Evolutionary conservation across 257 asterid genomes (phyloP).

Genomic region (Ballota nigra): DNA sequence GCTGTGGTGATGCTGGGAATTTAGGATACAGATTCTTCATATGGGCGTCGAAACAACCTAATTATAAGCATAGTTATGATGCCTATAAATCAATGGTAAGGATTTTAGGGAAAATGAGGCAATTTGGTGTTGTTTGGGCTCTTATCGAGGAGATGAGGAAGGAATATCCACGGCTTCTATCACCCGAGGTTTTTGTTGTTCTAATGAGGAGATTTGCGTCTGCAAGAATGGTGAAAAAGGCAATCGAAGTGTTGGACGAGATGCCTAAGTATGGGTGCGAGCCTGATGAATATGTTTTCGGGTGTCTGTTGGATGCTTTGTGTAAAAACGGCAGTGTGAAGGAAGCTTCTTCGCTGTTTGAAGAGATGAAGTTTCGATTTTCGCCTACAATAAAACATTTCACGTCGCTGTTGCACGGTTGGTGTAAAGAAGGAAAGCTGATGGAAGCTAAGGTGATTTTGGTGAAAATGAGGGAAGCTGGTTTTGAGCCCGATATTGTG

Average conservation of each 20-base stretch:
- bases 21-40: constrained; percentile 79
- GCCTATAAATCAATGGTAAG: constrained; percentile 80
- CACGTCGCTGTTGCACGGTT: constrained; percentile 78
- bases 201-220: constrained; percentile 95
- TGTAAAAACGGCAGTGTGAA: constrained; percentile 86
- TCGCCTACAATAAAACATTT: constrained; percentile 73
- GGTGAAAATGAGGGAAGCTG: constrained; percentile 88
- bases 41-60: constrained; percentile 82
- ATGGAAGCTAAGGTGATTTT: constrained; percentile 81
- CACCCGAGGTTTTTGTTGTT: constrained; percentile 72
- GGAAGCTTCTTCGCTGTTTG: constrained; percentile 84
- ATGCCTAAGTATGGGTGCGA: constrained; percentile 90
- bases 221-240: constrained; percentile 85
- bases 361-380: constrained; percentile 74
- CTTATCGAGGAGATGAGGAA: constrained; percentile 90
- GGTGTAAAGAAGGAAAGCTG: constrained; percentile 93
- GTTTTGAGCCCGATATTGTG: constrained; percentile 86
- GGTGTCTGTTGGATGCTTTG: constrained; percentile 87
- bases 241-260: constrained; percentile 84
- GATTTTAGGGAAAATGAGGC: constrained; percentile 83
- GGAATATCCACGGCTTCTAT: constrained; percentile 65
- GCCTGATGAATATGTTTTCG: constrained; percentile 88
- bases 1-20: constrained; percentile 96
- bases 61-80: constrained; percentile 70
- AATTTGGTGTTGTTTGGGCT: constrained; percentile 97